Percentiles rank a stretch among this genome's conserved stretches.
Conservation (phyloP, 352 stramenopile genomes). For the Albugo candida region DNA sequence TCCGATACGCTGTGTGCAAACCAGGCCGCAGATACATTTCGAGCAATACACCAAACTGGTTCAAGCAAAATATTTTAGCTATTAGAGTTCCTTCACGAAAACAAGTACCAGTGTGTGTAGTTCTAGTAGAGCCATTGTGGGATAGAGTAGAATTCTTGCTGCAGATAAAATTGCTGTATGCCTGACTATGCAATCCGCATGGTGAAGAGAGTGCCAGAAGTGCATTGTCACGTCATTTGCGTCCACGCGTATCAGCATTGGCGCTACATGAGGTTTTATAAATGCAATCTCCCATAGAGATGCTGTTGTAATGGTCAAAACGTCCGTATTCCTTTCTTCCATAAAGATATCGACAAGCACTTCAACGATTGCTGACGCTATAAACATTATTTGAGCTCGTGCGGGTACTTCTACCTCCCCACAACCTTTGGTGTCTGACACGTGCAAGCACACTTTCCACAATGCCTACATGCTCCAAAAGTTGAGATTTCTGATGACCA, state of each 20-base stretch:
- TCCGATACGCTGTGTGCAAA: too few relatives aligned
- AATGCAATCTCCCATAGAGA: conserved; percentile 11
- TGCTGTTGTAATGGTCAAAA: conserved; percentile 1
- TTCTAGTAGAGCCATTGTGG: too few relatives aligned
- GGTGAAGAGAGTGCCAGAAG: neutral
- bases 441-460: too few relatives aligned
- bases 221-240: neutral
- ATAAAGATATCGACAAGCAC: conserved; percentile 2
- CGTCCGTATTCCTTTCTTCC: conserved; percentile 5
- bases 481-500: too few relatives aligned
- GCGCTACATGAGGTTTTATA: neutral
- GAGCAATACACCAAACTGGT: too few relatives aligned
- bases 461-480: too few relatives aligned
- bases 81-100: too few relatives aligned
- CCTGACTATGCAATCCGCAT: neutral
- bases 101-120: too few relatives aligned
- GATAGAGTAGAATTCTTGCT: neutral
- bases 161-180: neutral
- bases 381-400: neutral
- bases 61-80: too few relatives aligned
- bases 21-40: too few relatives aligned
- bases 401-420: neutral
- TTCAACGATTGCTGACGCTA: conserved; percentile 4
- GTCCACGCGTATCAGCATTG: conserved; percentile 1
- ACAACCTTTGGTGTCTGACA: too few relatives aligned